phyloP scores from a whole-genome alignment of 306 rosid species.

The Castanea sativa region DNA sequence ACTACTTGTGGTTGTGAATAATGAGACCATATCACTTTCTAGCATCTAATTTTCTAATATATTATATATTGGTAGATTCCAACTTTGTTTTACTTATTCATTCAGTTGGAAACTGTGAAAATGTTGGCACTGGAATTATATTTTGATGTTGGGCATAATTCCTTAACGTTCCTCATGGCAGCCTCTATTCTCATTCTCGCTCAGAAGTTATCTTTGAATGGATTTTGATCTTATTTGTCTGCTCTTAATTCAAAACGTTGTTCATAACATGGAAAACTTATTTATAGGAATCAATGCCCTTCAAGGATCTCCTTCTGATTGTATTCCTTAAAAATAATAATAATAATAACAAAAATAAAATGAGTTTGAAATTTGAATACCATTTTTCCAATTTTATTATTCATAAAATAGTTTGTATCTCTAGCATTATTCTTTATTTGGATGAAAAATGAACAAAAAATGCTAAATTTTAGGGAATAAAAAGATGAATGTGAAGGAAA shows the following conservation, averaged over 20 bases:
- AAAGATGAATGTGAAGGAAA: too few relatives aligned
- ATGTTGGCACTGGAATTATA: background rate
- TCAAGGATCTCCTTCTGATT: background rate
- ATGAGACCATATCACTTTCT: background rate
- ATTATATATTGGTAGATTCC: slow-evolving; percentile 1
- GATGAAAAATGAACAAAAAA: too few relatives aligned
- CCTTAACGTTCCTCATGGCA: background rate
- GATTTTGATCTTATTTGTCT: background rate
- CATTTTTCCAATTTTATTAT: too few relatives aligned
- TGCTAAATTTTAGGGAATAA: too few relatives aligned
- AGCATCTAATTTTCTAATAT: background rate
- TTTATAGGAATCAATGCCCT: background rate
- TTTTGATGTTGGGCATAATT: background rate
- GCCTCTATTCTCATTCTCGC: background rate
- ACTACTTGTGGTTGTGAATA: background rate
- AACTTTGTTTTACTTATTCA: background rate
- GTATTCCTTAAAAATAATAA: background rate
- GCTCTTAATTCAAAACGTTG: background rate
- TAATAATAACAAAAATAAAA: too few relatives aligned
- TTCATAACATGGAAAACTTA: background rate
- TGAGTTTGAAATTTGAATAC: too few relatives aligned
- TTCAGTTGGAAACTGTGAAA: background rate
- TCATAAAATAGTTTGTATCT: too few relatives aligned
- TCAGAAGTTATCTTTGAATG: background rate
- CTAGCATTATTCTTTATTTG: too few relatives aligned